Evolutionary conservation across 2,329 filamentous ascomycete species (phyloP), one percentile per base, ranked within the genome.

Genomic region (Colletotrichum sp.): DNA sequence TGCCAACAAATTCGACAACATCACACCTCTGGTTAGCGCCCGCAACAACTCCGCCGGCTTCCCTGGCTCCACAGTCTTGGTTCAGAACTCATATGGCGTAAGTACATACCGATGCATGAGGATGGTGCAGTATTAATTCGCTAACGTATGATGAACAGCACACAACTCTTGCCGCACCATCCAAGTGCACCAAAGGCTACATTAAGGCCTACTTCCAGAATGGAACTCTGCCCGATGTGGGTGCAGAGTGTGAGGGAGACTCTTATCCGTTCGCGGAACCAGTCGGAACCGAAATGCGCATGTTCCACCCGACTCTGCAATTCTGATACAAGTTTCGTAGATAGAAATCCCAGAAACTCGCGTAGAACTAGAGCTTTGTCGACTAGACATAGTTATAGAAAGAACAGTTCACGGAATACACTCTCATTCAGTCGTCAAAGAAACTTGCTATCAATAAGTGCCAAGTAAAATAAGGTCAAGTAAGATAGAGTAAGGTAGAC

Each of bases 41-140:
- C 72, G 81, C n/a, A 86, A 85, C 70, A 86, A 86, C 80, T 85
- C 80, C 18, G 80, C 79, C 4, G 81, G 83, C 0, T 90, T 89
- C 65, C 82, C 82, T 0, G 84, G 82, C 16, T 88, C 87, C 0
- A 82, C 84, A 1, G 80, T 90, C 8, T 78, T 90, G 31, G 82
- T 85, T 15, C 87, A 89, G 76, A 86, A 89, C 58, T 85, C 86
- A 1, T 89, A 87, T 54, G 88, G 88, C 6, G 87, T 88, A 82
- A 80, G 86, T 80, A 12, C 4, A 16, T 31, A 5, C 9, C 36
- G 12, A 47, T 3, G 16, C 38, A 36, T 16, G 33, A 9, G 6
- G n/a, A 59, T 31, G 4, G 12, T 34, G 33, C 9, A 33, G 4
- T 3, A 59, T 7, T 13, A 11, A 2, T 29, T n/a, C 31, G 21